These are phyloP conservation scores for Borovskyia barvae DNA, from an alignment of 208 protist species.

Conservation along the genomic window DNA sequence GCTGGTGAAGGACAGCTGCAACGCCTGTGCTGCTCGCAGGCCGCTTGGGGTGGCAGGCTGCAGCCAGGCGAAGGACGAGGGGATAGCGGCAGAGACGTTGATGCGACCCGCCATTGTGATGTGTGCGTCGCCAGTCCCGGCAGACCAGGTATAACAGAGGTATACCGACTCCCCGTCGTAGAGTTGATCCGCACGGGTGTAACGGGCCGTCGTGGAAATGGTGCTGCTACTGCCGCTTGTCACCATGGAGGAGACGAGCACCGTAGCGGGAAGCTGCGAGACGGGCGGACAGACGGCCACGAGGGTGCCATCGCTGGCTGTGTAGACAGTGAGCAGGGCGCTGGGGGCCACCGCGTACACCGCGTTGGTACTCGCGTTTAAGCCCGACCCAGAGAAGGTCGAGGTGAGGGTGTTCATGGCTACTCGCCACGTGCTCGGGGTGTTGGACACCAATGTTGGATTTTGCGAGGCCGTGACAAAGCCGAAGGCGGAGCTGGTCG, in stretches of 20 bases:
- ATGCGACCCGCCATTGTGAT: constrained; percentile 59
- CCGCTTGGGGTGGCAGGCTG: constrained; percentile 11
- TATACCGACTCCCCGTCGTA: constrained; percentile 37
- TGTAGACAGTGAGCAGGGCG: constrained; percentile 29
- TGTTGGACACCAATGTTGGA: constrained; percentile 24
- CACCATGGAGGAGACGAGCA: constrained; percentile 41
- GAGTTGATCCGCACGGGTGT: constrained; percentile 47
- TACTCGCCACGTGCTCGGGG: constrained; percentile 68
- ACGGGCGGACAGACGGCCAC: constrained; percentile 51
- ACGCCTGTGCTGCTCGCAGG: constrained; percentile 44
- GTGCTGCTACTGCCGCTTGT: constrained; percentile 21
- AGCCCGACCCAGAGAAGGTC: constrained; percentile 48
- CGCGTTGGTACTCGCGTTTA: constrained; percentile 44
- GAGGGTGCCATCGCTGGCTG: constrained; percentile 3
- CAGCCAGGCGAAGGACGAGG: constrained; percentile 35
- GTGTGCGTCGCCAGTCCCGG: constrained; percentile 23
- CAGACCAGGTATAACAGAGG: constrained; percentile 76
- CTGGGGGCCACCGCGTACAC: constrained; percentile 43
- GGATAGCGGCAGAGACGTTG: constrained; percentile 35
- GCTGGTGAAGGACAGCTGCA: constrained; percentile 46
- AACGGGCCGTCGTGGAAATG: constrained; percentile 25
- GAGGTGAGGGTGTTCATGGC: constrained; percentile 40
- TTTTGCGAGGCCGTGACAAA: constrained; percentile 43
- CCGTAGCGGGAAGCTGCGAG: constrained; percentile 21
- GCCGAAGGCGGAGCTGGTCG: constrained; percentile 38